Evolutionary conservation across 345 rosid genomes (phyloP).

Genomic region (Citrus hindsii): DNA sequence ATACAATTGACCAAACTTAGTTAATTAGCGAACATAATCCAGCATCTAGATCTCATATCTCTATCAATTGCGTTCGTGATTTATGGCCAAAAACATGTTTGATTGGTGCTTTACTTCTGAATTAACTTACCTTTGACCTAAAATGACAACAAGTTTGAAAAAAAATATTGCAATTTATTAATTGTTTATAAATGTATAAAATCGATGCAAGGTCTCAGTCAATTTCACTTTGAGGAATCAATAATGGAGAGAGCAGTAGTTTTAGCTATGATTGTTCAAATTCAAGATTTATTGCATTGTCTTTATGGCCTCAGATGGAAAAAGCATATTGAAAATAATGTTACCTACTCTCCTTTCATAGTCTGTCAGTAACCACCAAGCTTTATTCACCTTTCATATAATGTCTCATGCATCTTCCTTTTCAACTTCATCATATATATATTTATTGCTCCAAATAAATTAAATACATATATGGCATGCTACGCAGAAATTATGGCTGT

Average conservation of each 20-base stretch:
- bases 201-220: conserved; percentile 3
- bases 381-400: background rate
- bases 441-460: background rate
- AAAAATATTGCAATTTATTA: background rate
- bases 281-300: conserved; percentile 7
- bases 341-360: conserved; percentile 5
- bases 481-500: background rate
- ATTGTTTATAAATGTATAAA: background rate
- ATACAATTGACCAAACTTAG: background rate
- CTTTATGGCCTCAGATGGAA: background rate
- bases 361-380: conserved; percentile 6
- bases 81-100: conserved; percentile 2
- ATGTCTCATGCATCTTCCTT: background rate
- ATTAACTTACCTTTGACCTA: conserved; percentile 4
- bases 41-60: background rate
- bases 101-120: conserved; percentile 1
- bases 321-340: background rate
- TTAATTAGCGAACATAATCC: background rate
- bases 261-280: conserved; percentile 8
- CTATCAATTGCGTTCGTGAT: conserved; percentile 1
- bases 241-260: background rate
- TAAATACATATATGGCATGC: background rate
- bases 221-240: background rate
- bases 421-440: background rate
- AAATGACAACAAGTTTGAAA: background rate